A percentile compares a stretch with the other conserved stretches of the same genome.
Evolutionary conservation across 75 land plant species (phyloP).

Genomic region (Pinus tabuliformis): DNA sequence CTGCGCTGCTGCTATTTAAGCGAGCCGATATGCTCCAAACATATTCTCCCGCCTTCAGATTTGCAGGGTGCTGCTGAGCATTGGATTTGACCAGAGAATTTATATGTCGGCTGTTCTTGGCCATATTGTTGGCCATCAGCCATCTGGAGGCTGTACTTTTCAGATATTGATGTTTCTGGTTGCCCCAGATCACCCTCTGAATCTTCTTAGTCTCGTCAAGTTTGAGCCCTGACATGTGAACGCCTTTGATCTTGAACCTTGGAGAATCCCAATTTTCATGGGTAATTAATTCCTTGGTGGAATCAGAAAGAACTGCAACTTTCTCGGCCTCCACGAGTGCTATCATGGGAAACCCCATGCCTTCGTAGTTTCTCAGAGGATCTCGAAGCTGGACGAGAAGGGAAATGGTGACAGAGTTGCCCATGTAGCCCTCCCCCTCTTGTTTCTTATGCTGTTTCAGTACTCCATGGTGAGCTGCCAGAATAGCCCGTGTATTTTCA

Average conservation of each 20-base stretch:
- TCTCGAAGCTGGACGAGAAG: conserved; percentile 85
- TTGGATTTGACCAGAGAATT: background rate
- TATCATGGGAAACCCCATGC: conserved; percentile 79
- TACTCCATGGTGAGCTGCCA: conserved; percentile 26
- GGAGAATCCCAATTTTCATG: conserved; percentile 1
- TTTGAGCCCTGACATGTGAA: conserved; percentile 18
- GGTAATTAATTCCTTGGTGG: too few species aligned
- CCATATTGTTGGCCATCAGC: background rate
- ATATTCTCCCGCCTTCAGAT: background rate
- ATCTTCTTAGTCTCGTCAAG: conserved; percentile 44
- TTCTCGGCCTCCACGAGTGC: conserved; percentile 67
- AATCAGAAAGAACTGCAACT: background rate
- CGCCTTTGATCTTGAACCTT: conserved; percentile 14
- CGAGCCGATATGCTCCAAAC: background rate
- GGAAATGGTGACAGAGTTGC: conserved; percentile 31
- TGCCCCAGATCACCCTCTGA: background rate
- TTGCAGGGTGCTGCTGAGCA: background rate
- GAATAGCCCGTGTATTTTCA: conserved; percentile 17
- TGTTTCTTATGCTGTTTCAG: background rate
- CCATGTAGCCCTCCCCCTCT: conserved; percentile 22
- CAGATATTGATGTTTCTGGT: background rate
- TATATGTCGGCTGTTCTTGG: background rate
- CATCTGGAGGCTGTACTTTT: background rate
- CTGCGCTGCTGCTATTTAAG: background rate
- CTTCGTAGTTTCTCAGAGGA: conserved; percentile 69